Evolutionary conservation across 179 eudicot genomes (phyloP), one percentile per base, ranked within the genome.

Genomic region (Silene coronaria): DNA sequence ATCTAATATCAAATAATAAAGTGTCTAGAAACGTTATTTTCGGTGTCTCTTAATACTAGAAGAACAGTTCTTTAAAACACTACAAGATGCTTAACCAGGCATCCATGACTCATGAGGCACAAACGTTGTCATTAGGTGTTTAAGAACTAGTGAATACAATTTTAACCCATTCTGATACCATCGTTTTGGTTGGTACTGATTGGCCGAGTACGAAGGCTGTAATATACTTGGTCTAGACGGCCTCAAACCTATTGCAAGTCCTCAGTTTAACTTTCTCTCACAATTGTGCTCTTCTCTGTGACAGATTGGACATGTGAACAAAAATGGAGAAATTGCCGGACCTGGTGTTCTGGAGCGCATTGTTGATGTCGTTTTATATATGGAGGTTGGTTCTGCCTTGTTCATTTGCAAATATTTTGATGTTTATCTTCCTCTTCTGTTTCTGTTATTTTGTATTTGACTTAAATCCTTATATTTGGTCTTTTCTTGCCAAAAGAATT

Each of bases 281-380:
- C 38, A 23, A 21, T 79, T 5, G 72, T 53, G 73, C 11, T 28
- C 6, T 10, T 71, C 77, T 70, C 53, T 74, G 46, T 70, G 60
- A 64, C 90, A 95, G 99, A 85, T 84, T 82, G 99, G 99, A 17
- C 99, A 95, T 87, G 97, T 95, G 83, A 95, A 75, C 74, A 95
- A 95, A 81, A 58, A 86, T 78, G 99, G 99, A 84, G 99, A 95
- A 6, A 87, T 95, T 78, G 99, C 99, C 51, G 99, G 99, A 68
- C 99, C 97, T 78, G 97, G 90, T 70, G 85, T 89, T 38, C 80
- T 95, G 83, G 99, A 95, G 92, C 97, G 93, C 87, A 91, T 92
- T 62, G 99, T 95, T 72, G 99, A 95, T 81, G 91, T 80, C 14
- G 99, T 95, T 72, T 73, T 95, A 79, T 92, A 95, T 70, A 81